These are phyloP conservation scores for Sungouiozyma ichnusensis DNA, from an alignment of 805 yeast species.

Conservation along the genomic window DNA sequence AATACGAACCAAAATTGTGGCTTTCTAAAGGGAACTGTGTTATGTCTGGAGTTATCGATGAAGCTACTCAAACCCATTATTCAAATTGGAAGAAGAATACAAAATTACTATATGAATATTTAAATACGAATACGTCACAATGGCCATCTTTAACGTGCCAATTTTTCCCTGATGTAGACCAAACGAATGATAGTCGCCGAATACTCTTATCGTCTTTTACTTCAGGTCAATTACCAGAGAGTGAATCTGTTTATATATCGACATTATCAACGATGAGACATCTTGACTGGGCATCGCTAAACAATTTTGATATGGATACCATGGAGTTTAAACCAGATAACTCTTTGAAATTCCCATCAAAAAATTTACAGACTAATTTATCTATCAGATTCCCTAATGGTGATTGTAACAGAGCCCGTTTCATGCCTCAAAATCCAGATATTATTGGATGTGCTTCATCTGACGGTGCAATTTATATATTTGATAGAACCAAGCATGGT, in stretches of 20 bases:
- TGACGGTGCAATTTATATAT: constrained; percentile 53
- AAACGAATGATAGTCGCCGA: constrained; percentile 19
- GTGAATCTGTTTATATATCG: constrained; percentile 24
- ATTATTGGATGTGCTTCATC: constrained; percentile 62
- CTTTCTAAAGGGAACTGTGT: too few relatives aligned
- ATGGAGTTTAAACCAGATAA: constrained; percentile 30
- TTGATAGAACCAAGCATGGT: constrained; percentile 73
- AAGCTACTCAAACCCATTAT: constrained; percentile 24
- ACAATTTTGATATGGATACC: constrained; percentile 29
- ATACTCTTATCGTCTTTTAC: constrained; percentile 27
- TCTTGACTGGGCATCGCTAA: constrained; percentile 26
- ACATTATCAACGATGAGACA: constrained; percentile 24
- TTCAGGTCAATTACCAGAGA: constrained; percentile 27
- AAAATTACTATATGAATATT: constrained; percentile 61
- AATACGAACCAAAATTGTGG: too few relatives aligned
- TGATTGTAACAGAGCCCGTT: constrained; percentile 61
- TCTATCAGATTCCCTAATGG: constrained; percentile 30
- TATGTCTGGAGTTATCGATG: constrained; percentile 8
- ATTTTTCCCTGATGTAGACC: constrained; percentile 46
- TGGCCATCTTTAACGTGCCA: constrained; percentile 66
- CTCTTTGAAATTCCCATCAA: constrained; percentile 20
- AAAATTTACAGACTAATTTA: constrained; percentile 18
- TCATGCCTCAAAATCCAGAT: constrained; percentile 83
- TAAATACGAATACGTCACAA: constrained; percentile 55
- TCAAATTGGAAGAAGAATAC: constrained; percentile 69